Conservation (phyloP, 2,329 filamentous ascomycete species). For the Fusarium sp. region DNA sequence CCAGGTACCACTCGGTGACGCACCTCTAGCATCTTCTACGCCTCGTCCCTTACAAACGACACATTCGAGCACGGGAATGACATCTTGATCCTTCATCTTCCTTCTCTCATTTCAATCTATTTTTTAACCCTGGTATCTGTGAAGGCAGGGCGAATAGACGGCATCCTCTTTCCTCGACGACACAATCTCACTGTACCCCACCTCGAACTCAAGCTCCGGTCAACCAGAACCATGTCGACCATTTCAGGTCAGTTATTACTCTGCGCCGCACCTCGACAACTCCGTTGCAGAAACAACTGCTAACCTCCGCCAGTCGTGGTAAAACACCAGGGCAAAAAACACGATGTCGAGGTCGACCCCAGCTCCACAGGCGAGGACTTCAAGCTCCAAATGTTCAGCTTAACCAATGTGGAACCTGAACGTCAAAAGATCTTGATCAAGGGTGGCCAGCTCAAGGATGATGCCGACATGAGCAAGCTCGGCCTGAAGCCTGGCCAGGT, state of each 20-base stretch:
- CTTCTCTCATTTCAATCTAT: neutral
- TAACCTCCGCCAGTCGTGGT: slow-evolving; percentile 74
- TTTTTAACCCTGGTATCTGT: slow-evolving; percentile 1
- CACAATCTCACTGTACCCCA: neutral
- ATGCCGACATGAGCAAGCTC: slow-evolving; percentile 85
- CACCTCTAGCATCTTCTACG: slow-evolving; percentile 39
- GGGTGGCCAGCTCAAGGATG: slow-evolving; percentile 94
- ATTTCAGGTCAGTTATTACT: slow-evolving; percentile 61
- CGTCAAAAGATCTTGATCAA: slow-evolving; percentile 97
- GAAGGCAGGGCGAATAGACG: neutral
- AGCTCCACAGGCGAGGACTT: slow-evolving; percentile 88
- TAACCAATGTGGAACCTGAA: slow-evolving; percentile 95
- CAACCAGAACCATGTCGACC: slow-evolving; percentile 60
- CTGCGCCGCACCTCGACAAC: neutral
- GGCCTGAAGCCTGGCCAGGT: slow-evolving; percentile 86
- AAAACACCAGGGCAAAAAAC: slow-evolving; percentile 94
- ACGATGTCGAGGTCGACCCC: slow-evolving; percentile 92
- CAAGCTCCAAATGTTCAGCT: slow-evolving; percentile 94
- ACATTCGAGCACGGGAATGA: neutral
- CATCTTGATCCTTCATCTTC: neutral
- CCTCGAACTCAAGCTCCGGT: slow-evolving; percentile 24
- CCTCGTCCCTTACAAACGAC: slow-evolving; percentile 8
- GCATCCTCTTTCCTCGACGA: neutral
- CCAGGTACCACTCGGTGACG: slow-evolving; percentile 52
- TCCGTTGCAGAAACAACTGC: neutral